Evolutionary conservation across 192 early-diverging fungal species (phyloP), one percentile per base, ranked within the genome.

Genomic region (Coemansia sp.): DNA sequence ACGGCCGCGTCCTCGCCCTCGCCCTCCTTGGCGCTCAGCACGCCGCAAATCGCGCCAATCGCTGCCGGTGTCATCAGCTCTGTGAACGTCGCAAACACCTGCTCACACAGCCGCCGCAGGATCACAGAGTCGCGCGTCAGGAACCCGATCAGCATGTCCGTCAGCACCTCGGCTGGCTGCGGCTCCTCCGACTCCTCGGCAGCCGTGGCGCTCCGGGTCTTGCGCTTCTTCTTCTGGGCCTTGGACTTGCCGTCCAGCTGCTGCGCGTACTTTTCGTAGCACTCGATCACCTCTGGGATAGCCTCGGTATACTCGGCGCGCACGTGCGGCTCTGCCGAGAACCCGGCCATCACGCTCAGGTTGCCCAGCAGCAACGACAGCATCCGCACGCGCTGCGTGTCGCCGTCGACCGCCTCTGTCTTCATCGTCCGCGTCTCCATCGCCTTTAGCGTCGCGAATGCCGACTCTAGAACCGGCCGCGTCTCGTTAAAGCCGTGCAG

Each of bases 71-170:
- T 94, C 55, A 91, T 66, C 56, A 80, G 53, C 32, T 66, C 79
- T 19, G 81, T 81, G 55, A 98, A 94, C 16, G 84, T 78, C 20
- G 80, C 83, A 78, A 98, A 98, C 31, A 86, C 85, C 44, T 86
- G 81, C 38, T 87, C 82, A 18, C 90, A 80, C 43, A 96, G 60
- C 16, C 74, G 78, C 25, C 89, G 77, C 40, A 93, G 64, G 9
- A 87, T 49, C 28, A 78, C 76, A 22, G 88, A 92, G 7, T 88
- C 84, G 54, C 87, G 88, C 33, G 87, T 82, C 67, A 98, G 60
- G 66, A 96, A 85, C 50, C 85, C 82, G 44, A 98, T 67, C 38
- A 98, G 63, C 22, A 95, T 87, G 69, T 98, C 96, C 5, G 92
- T 75, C 47, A 98, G 78, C 35, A 98, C 93, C 50, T 96, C 93